Conservation (phyloP, 2,329 filamentous ascomycete species). For the Botrytis fragariae region DNA sequence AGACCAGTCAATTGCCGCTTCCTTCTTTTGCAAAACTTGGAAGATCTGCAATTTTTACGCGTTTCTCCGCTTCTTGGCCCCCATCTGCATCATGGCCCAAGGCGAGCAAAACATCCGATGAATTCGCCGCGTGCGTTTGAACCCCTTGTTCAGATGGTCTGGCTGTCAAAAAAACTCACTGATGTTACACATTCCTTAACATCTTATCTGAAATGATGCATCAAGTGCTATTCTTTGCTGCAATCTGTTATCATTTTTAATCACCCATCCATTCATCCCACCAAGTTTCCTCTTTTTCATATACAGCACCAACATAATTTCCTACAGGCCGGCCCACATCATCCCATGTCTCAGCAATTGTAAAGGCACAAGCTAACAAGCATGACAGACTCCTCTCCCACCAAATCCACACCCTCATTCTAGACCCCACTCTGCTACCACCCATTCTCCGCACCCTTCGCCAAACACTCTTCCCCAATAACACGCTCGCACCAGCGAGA, state of each 20-base stretch:
- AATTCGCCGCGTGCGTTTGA: conserved; percentile 8
- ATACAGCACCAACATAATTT: background rate
- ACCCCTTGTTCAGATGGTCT: background rate
- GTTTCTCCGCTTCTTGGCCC: conserved; percentile 13
- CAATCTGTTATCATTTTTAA: background rate
- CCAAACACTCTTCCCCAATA: conserved; percentile 81
- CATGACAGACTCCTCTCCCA: conserved; percentile 49
- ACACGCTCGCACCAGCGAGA: conserved; percentile 65
- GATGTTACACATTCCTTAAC: background rate
- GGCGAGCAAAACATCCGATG: background rate
- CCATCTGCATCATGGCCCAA: conserved; percentile 12
- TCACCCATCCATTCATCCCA: background rate
- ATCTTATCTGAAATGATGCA: background rate
- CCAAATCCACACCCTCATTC: conserved; percentile 53
- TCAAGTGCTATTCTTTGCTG: background rate
- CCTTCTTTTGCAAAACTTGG: conserved; percentile 9
- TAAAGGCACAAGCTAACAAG: conserved; percentile 2
- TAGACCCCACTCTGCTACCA: conserved; percentile 64
- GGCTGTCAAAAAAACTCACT: background rate
- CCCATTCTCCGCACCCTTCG: conserved; percentile 68
- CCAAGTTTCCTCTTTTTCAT: background rate
- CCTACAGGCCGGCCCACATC: background rate
- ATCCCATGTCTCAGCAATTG: background rate
- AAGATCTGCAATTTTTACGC: conserved; percentile 15
- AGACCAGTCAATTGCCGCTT: conserved; percentile 30